phyloP scores from a whole-genome alignment of 2,329 filamentous ascomycete genomes.

The Tolypocladium endophyticum region DNA sequence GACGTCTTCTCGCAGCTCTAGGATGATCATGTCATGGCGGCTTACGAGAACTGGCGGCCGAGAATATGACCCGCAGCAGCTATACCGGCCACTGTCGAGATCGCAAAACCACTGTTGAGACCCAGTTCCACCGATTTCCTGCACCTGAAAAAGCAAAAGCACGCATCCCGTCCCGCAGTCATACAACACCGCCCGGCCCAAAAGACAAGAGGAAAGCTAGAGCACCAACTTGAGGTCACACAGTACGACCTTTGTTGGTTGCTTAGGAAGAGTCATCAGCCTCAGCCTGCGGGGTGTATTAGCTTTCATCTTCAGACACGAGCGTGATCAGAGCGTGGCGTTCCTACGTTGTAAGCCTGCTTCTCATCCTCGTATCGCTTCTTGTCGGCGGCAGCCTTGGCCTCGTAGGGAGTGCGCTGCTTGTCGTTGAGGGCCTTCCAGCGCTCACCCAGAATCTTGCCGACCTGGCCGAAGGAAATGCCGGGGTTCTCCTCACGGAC shows the following conservation, averaged over 20 bases:
- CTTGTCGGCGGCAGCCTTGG: slow-evolving; percentile 95
- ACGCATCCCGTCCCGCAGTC: slow-evolving; percentile 27
- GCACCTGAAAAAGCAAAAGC: slow-evolving; percentile 23
- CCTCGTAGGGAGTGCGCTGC: slow-evolving; percentile 88
- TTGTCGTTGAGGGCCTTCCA: slow-evolving; percentile 96
- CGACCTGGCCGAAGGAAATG: slow-evolving; percentile 96
- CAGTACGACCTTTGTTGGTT: not conserved
- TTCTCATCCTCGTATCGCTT: slow-evolving; percentile 99
- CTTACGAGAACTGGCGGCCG: slow-evolving; percentile 10
- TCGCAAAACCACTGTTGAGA: slow-evolving; percentile 21
- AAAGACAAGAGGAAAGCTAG: slow-evolving; percentile 17
- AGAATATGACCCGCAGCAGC: slow-evolving; percentile 13
- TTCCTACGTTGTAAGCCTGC: slow-evolving; percentile 75
- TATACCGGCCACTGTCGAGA: slow-evolving; percentile 16
- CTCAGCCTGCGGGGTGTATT: slow-evolving; percentile 35
- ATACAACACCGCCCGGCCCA: slow-evolving; percentile 31
- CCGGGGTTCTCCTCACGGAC: slow-evolving; percentile 97
- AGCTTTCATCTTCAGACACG: slow-evolving; percentile 8
- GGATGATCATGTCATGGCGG: slow-evolving; percentile 11
- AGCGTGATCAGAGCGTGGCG: slow-evolving; percentile 4
- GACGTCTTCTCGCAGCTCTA: slow-evolving; percentile 12
- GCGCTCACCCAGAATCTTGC: slow-evolving; percentile 94
- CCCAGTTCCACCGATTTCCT: slow-evolving; percentile 22
- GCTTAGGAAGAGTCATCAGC: slow-evolving; percentile 41
- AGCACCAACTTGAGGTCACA: slow-evolving; percentile 1